Evolutionary conservation across 805 yeast species (phyloP), one percentile per base, ranked within the genome.

Genomic region (Kazachstania psychrophila): DNA sequence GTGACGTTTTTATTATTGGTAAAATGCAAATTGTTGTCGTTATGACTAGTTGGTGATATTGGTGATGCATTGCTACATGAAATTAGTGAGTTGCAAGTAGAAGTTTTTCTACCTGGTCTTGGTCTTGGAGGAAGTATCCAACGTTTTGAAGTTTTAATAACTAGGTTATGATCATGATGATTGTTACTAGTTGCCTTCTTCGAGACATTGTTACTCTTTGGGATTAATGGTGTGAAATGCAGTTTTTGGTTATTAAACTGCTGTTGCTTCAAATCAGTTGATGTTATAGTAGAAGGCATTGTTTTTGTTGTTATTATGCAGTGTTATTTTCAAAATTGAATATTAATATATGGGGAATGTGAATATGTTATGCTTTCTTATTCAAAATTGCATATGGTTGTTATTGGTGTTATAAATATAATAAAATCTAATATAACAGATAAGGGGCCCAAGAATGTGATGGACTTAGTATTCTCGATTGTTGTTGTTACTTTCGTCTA

Each of bases 111-210:
- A 15, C 82, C 83, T 0, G 83, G 82, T 46, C 82, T 79, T 18
- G 94, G 92, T 45, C 92, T 66, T 9, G 94, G 94, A 3, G 94
- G 94, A 22, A 82, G 62, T 6, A 80, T 87, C 88, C 92, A 85
- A 51, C 75, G 77, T 51, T 79, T 79, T 35, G 87, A 79, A 1
- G 89, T 78, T 47, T 69, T 74, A 6, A 48, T 38, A 14, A 39
- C 36, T 16, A 43, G 28, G 12, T 36, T 28, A 15, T 17, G 18
- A 14, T 31, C 23, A 7, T 28, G 6, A 10, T 25, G 31, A 26
- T 31, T 20, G 16, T 23, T 23, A 16, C 14, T 13, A 8, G 14
- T 31, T 25, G 20, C 18, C 16, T 25, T 31, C 12, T 9, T 5
- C 2, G 13, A 7, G 12, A 20, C 15, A 10, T 16, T 23, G 5